phyloP scores from a whole-genome alignment of 2,329 filamentous ascomycete genomes.

The Nothomitra cinnamomea region DNA sequence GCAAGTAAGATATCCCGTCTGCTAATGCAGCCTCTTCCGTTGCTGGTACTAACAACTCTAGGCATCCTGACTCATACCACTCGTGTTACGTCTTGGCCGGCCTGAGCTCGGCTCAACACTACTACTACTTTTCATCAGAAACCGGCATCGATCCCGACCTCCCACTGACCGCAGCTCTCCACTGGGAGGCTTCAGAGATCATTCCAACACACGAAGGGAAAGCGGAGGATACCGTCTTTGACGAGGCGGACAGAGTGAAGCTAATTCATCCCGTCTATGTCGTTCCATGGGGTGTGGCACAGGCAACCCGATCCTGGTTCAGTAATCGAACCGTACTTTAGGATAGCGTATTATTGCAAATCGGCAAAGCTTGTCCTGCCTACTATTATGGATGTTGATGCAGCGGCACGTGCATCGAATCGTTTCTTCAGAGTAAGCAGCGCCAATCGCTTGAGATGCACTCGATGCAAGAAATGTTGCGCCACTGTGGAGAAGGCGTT shows the following conservation, averaged over 20 bases:
- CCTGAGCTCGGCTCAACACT: constrained; percentile 64
- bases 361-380: neutral
- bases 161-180: constrained; percentile 24
- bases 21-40: constrained; percentile 5
- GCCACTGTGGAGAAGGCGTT: too few relatives aligned
- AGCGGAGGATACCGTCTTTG: constrained; percentile 33
- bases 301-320: constrained; percentile 49
- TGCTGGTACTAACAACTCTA: constrained; percentile 19
- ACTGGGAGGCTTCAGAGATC: constrained; percentile 20
- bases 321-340: constrained; percentile 39
- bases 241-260: constrained; percentile 50
- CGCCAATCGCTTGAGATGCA: too few relatives aligned
- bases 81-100: constrained; percentile 83
- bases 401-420: too few relatives aligned
- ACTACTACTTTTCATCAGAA: constrained; percentile 23
- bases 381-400: neutral
- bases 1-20: constrained; percentile 43
- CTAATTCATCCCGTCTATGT: constrained; percentile 73
- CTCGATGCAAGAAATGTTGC: too few relatives aligned
- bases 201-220: neutral
- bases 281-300: constrained; percentile 54
- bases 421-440: too few relatives aligned
- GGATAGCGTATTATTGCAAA: constrained; percentile 8
- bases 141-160: constrained; percentile 15
- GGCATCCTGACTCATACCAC: constrained; percentile 74